Evolutionary conservation across 768 basidiomycete genomes (phyloP), one percentile per base, ranked within the genome.

Genomic region (Phanerochaete sordida): DNA sequence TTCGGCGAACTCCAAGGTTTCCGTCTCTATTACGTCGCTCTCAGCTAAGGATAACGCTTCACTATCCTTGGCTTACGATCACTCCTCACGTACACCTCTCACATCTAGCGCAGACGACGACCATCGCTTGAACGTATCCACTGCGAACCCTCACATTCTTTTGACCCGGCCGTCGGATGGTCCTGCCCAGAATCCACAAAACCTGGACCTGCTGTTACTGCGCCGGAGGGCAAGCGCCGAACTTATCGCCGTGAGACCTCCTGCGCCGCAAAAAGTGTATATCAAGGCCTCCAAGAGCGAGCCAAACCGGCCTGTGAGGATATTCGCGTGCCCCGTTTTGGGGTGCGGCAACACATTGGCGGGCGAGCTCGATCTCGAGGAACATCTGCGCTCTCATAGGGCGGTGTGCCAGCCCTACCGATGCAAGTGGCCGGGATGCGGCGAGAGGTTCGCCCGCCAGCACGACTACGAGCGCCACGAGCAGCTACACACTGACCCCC

Each of bases 391-490:
- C 44, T 93, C 91, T 13, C 95, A 97, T 67, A 94, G 91, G 61
- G 95, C 95, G 72, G 93, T 95, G 74, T n/a, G n/a, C n/a, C 88
- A 93, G 62, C 95, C 94, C 28, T 98, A 94, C 80, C 85, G 88
- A 72, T 98, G 95, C 76, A 88, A 91, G 67, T 95, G 93, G 87
- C 92, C 93, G 1, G 94, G 93, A 23, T 98, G 95, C 69, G 88
- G 87, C 27, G 96, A 97, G 75, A 92, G 95, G 23, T 95, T 97
- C 63, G 95, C 91, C 26, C 75, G 95, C 58, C 93, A 96, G 71
- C 95, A 97, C 68, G 95, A 98, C 72, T 97, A 95, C 75, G 97
- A 96, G 71, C 84, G 95, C 1, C 96, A 98, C 67, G 95, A 97
- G 73, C 90, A 95, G 65, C 79, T 98, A 43, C 95, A 98, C 71